Evolutionary conservation across 257 asterid species (phyloP).

Genomic region (Solanum pinnatisectum): DNA sequence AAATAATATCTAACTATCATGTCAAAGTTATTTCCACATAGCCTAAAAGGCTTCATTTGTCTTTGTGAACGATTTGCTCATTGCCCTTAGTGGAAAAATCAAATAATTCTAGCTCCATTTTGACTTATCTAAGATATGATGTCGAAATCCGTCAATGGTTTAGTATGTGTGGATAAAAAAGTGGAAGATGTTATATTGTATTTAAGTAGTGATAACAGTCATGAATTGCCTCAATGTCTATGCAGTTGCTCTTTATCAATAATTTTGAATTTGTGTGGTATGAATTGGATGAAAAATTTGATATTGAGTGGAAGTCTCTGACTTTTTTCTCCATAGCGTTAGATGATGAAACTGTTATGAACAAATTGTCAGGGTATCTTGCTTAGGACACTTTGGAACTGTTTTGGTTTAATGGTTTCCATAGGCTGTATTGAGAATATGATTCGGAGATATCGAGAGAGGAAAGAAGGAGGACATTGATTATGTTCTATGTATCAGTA

Average conservation of each 20-base stretch:
- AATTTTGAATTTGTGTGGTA: background rate
- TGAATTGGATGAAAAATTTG: background rate
- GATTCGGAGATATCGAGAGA: background rate
- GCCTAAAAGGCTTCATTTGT: background rate
- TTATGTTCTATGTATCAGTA: background rate
- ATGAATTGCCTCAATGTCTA: background rate
- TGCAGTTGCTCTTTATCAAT: background rate
- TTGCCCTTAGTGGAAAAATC: background rate
- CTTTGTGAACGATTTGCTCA: background rate
- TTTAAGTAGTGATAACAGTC: background rate
- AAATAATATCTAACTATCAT: no score
- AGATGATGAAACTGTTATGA: background rate
- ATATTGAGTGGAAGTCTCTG: background rate
- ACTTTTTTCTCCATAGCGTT: background rate
- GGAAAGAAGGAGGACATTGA: background rate
- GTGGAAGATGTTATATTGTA: background rate
- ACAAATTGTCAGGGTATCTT: background rate
- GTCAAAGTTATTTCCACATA: no score
- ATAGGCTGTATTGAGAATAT: background rate
- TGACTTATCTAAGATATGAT: background rate
- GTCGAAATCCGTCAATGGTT: background rate
- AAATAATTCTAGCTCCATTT: background rate
- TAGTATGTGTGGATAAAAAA: background rate
- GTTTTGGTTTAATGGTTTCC: background rate
- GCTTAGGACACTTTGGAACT: background rate